Conservation (phyloP, 2,329 filamentous ascomycete species). For the Hyphodiscus sp. region DNA sequence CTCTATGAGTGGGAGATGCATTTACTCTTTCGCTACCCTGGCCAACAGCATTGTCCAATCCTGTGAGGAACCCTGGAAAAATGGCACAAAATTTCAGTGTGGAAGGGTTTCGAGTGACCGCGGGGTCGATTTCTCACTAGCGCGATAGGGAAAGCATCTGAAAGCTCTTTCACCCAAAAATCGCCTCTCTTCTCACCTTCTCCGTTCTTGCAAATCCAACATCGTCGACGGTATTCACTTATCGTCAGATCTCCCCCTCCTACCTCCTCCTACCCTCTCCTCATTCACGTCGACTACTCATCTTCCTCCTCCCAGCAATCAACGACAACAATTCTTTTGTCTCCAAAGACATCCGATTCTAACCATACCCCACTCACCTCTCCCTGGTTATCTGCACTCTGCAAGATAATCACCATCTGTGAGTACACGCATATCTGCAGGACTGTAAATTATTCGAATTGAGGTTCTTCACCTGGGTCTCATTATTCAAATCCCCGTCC, state of each 20-base stretch:
- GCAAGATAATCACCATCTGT: not conserved
- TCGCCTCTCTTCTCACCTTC: not conserved
- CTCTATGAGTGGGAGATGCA: not conserved
- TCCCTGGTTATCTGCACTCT: not conserved
- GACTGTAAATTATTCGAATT: not conserved
- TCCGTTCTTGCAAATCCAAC: not conserved
- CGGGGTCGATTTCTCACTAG: not conserved
- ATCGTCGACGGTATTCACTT: not conserved
- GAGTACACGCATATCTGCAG: not conserved
- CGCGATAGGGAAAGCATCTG: not conserved
- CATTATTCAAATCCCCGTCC: not conserved
- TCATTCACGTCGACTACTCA: not conserved
- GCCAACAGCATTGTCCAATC: not conserved
- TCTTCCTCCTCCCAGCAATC: constrained; percentile 1
- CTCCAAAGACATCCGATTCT: not conserved
- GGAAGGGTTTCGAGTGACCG: not conserved
- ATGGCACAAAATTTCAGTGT: not conserved
- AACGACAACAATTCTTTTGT: constrained; percentile 1
- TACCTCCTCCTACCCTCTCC: not conserved
- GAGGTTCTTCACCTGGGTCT: not conserved
- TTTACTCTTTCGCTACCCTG: not conserved
- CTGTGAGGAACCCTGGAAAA: not conserved
- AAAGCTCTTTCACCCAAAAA: not conserved
- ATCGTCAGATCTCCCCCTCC: constrained; percentile 3
- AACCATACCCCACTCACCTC: constrained; percentile 5